Base-by-base conservation (phyloP, 805 yeast species). In the Suhomyces sp. region DNA sequence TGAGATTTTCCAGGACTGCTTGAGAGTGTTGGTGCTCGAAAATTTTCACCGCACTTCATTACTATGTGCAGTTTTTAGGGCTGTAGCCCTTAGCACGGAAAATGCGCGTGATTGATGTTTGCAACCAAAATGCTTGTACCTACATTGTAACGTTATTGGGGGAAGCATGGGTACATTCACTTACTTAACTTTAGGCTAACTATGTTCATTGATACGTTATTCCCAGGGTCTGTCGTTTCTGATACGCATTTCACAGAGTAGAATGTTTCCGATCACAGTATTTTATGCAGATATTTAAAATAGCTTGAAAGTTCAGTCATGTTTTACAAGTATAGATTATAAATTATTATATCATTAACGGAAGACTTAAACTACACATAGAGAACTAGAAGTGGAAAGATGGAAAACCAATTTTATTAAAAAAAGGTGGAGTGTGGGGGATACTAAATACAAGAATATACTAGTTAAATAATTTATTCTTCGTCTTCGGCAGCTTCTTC, bases 401-500 rank as follows among this genome's bases (percentile, higher is more conserved):
- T 21, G 28, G 14, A 22, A 39, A 34, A 31, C 41, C 41, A 32
- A 34, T 27, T 40, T 28, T 41, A 41, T 41, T 41, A 18, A 25
- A 30, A 29, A 36, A 33, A 22, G 21, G 6, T 19, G n/a, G n/a
- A n/a, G n/a, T n/a, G n/a, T n/a, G n/a, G 12, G 31, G 35, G 24
- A 21, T 17, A 11, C 14, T 35, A 34, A 28, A 34, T 34, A 34
- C 37, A 34, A 35, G 38, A 28, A 12, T 25, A 24, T 5, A 20
- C 11, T 35, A 20, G 23, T 43, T 48, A 47, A 53, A 39, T 51
- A 50, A 70, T 64, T 77, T 80, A 82, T 73, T 85, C 85, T 59
- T 76, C 90, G 55, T 76, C 96, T 44, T 66, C 91, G 48, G 66
- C 88, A 60, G 72, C 91, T 52, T 72, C 90, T 50, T 69, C 83